phyloP scores from a whole-genome alignment of 2,329 filamentous ascomycete genomes.

The Paraphoma chrysanthemicola region DNA sequence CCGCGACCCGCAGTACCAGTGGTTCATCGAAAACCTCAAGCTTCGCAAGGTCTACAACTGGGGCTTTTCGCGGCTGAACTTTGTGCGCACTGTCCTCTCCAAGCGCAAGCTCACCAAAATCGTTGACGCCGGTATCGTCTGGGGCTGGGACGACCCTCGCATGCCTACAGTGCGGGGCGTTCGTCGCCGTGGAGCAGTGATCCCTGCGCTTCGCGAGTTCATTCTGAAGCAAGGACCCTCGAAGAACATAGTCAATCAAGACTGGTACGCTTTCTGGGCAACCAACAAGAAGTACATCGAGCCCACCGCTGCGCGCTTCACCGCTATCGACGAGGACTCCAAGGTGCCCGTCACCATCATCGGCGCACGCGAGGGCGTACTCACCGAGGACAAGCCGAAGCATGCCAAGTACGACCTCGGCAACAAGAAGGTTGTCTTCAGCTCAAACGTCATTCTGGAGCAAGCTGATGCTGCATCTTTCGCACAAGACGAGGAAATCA shows the following conservation, averaged over 20 bases:
- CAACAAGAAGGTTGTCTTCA: constrained; percentile 83
- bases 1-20: constrained; percentile 85
- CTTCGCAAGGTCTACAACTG: constrained; percentile 82
- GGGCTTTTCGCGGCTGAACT: constrained; percentile 87
- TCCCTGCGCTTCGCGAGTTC: constrained; percentile 80
- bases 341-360: constrained; percentile 73
- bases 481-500: constrained; percentile 87
- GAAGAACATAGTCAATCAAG: constrained; percentile 83
- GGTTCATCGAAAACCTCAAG: constrained; percentile 78
- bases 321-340: constrained; percentile 70
- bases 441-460: constrained; percentile 78
- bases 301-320: constrained; percentile 56
- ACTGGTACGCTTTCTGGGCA: constrained; percentile 73
- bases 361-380: constrained; percentile 62
- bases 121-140: constrained; percentile 76
- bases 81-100: constrained; percentile 80
- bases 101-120: constrained; percentile 88
- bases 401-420: constrained; percentile 92
- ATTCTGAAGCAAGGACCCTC: constrained; percentile 85
- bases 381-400: constrained; percentile 78
- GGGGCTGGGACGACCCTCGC: constrained; percentile 86
- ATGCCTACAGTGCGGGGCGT: constrained; percentile 87
- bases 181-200: constrained; percentile 77
- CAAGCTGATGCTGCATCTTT: constrained; percentile 86
- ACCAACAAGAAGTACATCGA: constrained; percentile 63